These are phyloP conservation scores for Mortierella sp. DNA, from an alignment of 371 early-diverging fungal species.

Conservation along the genomic window DNA sequence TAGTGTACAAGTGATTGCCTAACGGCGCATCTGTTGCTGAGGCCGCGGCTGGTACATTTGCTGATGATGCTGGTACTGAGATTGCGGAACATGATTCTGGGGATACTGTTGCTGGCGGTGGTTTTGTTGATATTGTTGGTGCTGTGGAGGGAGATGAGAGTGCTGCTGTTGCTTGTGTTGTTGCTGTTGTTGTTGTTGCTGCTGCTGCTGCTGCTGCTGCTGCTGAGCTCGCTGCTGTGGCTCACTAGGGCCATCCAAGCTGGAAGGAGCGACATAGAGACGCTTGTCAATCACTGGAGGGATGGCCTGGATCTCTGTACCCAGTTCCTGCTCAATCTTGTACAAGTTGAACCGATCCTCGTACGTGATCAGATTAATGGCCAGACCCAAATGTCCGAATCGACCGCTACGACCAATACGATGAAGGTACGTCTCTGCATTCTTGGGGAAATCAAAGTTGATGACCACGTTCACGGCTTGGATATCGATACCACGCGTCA, in stretches of 20 bases:
- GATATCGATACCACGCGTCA: slow-evolving; percentile 99
- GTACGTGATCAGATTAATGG: slow-evolving; percentile 97
- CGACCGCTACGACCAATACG: slow-evolving; percentile 98
- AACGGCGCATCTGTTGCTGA: slow-evolving; percentile 20
- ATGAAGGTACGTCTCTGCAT: slow-evolving; percentile 99
- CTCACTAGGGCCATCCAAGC: slow-evolving; percentile 62
- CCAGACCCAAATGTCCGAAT: slow-evolving; percentile 97
- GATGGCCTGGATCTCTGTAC: slow-evolving; percentile 96
- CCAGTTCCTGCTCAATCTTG: slow-evolving; percentile 96
- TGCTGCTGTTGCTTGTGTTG: slow-evolving; percentile 51
- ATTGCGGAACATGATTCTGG: slow-evolving; percentile 14
- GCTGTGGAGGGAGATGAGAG: slow-evolving; percentile 46
- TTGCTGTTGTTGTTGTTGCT: slow-evolving; percentile 60
- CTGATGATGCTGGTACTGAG: slow-evolving; percentile 16
- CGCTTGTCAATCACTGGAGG: slow-evolving; percentile 94
- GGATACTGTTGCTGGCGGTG: slow-evolving; percentile 25
- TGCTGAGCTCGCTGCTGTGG: slow-evolving; percentile 60
- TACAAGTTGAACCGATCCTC: slow-evolving; percentile 96
- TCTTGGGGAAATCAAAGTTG: slow-evolving; percentile 99
- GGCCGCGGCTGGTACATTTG: slow-evolving; percentile 4
- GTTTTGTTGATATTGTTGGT: slow-evolving; percentile 51
- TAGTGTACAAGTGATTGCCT: slow-evolving; percentile 3
- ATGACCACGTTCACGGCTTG: slow-evolving; percentile 99
- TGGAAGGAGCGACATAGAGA: slow-evolving; percentile 85
- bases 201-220: slow-evolving; percentile 60